Evolutionary conservation across 2,329 filamentous ascomycete genomes (phyloP), one percentile per base, ranked within the genome.

Genomic region (Aspergillus pseudonomiae): DNA sequence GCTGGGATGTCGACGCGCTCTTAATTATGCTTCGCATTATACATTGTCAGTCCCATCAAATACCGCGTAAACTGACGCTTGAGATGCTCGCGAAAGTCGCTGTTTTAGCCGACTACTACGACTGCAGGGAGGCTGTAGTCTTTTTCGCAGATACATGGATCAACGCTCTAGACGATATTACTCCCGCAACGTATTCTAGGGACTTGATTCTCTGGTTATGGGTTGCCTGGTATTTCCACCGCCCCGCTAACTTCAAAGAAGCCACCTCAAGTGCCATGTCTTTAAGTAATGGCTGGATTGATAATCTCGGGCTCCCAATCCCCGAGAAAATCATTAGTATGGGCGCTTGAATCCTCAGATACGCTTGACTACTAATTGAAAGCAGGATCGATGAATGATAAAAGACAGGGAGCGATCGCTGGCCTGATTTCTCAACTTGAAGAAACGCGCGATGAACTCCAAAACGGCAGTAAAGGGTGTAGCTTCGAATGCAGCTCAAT

Each of bases 401-500:
- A 0, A 1, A 64, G 70, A 65, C 24, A 66, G 32, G 30, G 55
- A 10, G 60, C 58, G n/a, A 73, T 72, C 7, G 6, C 32, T 2
- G 9, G 30, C 3, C 11, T 68, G 1, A 5, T 73, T 21, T 0
- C 7, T 21, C 34, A 6, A 9, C 55, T 74, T 45, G 14, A 68
- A 57, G n/a, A 64, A 30, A 63, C 26, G 56, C 61, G 43, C 10
- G 54, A 65, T 3, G 59, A 28, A 4, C 56, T 72, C 16, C 32
- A 67, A 14, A 34, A 10, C n/a, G 61, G 61, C 9, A 43, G 0
- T 46, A 19, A 14, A 46, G 71, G 71, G 3, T 74, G 72, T 57
- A 0, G 41, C 14, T 73, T 68, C 41, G 70, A 71, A 30, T 73
- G 72, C 46, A 60, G 63, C 11, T 68, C 70, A 62, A 71, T 73